Evolutionary conservation across 371 early-diverging fungal genomes (phyloP).

Genomic region (Syncephalastrum sp.): DNA sequence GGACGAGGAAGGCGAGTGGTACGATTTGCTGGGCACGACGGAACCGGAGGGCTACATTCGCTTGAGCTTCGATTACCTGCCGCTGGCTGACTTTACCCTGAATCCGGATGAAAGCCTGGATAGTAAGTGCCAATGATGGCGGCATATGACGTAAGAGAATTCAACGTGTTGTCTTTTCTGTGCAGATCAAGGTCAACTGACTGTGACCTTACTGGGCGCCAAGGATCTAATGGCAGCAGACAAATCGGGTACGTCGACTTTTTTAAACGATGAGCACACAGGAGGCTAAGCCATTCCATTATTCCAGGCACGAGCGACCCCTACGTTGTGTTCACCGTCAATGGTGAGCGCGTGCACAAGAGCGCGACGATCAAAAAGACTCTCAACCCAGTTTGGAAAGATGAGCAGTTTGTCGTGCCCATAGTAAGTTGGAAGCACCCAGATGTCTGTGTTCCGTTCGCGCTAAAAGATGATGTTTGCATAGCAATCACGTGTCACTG

Average conservation of each 20-base stretch:
- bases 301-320: slow-evolving; percentile 75
- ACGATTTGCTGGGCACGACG: slow-evolving; percentile 37
- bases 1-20: slow-evolving; percentile 34
- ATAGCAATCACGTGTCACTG: slow-evolving; percentile 52
- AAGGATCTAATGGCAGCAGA: slow-evolving; percentile 55
- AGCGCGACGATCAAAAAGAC: slow-evolving; percentile 77
- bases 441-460: neutral
- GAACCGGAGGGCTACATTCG: slow-evolving; percentile 38
- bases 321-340: slow-evolving; percentile 70
- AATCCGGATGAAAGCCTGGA: slow-evolving; percentile 62
- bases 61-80: slow-evolving; percentile 52
- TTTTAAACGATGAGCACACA: neutral
- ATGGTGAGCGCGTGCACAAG: slow-evolving; percentile 78
- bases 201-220: slow-evolving; percentile 46
- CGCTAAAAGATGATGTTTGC: neutral
- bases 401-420: slow-evolving; percentile 70
- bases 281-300: neutral
- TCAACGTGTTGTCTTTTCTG: neutral
- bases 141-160: neutral
- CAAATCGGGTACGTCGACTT: slow-evolving; percentile 23
- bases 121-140: slow-evolving; percentile 36
- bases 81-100: slow-evolving; percentile 45
- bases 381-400: slow-evolving; percentile 80
- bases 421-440: slow-evolving; percentile 40
- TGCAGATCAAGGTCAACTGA: slow-evolving; percentile 51